Evolutionary conservation across 306 rosid species (phyloP).

Genomic region (Sophora flavescens): DNA sequence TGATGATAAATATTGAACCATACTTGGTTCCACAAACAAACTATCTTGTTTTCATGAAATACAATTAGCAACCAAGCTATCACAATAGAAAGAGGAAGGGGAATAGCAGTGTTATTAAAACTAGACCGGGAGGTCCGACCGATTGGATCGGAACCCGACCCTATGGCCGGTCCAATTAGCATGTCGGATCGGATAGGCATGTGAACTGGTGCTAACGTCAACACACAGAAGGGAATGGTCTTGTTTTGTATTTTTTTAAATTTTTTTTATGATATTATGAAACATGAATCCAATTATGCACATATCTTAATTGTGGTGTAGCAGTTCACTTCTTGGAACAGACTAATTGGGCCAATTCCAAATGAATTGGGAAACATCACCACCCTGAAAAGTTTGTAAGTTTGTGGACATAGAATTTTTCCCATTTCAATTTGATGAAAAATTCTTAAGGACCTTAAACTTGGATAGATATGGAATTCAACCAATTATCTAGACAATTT

Average conservation of each 20-base stretch:
- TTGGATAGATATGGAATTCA: constrained; percentile 60
- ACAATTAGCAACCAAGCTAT: no score
- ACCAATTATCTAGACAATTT: constrained; percentile 69
- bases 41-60: background rate
- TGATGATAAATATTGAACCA: constrained; percentile 34
- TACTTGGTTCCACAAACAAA: constrained; percentile 49
- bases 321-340: constrained; percentile 73
- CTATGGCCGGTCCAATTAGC: no score
- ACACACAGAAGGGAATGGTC: no score
- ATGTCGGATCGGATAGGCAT: no score
- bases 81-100: no score
- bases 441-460: background rate
- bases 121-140: no score
- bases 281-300: constrained; percentile 3
- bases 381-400: constrained; percentile 76
- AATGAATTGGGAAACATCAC: constrained; percentile 68
- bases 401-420: background rate
- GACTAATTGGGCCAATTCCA: constrained; percentile 75
- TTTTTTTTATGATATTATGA: no score
- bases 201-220: no score
- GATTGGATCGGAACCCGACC: no score
- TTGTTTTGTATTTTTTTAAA: background rate
- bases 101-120: no score
- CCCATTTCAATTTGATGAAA: background rate
- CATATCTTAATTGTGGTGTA: constrained; percentile 24